A percentile compares a stretch with the other conserved stretches of the same genome.
phyloP scores from a whole-genome alignment of 805 yeast species.

The Tetrapisispora namnaoensis region DNA sequence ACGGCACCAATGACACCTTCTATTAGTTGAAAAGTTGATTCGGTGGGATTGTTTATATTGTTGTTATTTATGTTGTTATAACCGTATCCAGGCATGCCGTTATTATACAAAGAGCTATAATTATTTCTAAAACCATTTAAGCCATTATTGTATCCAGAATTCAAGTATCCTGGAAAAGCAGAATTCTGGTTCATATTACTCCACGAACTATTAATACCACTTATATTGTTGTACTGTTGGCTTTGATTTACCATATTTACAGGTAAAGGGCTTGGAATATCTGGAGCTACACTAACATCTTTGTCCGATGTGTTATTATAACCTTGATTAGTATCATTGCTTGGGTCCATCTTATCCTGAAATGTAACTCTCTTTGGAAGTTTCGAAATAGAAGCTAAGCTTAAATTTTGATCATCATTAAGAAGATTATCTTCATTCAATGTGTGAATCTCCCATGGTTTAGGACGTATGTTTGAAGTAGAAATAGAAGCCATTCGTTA shows the following conservation, averaged over 20 bases:
- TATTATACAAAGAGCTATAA: neutral
- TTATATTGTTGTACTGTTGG: neutral
- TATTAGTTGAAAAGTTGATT: constrained; percentile 88
- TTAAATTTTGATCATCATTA: neutral
- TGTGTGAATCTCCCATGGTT: constrained; percentile 2
- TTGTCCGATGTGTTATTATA: neutral
- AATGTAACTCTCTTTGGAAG: neutral
- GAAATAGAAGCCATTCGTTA: neutral
- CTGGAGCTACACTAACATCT: neutral
- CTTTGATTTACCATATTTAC: neutral
- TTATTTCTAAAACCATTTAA: neutral
- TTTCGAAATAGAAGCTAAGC: neutral
- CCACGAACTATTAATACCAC: neutral
- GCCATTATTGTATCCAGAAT: neutral
- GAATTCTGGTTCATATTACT: neutral
- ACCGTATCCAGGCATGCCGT: neutral
- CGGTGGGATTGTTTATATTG: constrained; percentile 47
- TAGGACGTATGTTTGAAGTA: neutral
- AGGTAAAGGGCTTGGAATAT: neutral
- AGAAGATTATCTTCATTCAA: neutral
- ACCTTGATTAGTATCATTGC: neutral
- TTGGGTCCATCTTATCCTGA: neutral
- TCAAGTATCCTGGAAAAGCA: neutral
- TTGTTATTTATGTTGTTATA: neutral
- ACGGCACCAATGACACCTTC: constrained; percentile 91